Evolutionary conservation across 805 yeast genomes (phyloP), one percentile per base, ranked within the genome.

Genomic region (Candida maesae): DNA sequence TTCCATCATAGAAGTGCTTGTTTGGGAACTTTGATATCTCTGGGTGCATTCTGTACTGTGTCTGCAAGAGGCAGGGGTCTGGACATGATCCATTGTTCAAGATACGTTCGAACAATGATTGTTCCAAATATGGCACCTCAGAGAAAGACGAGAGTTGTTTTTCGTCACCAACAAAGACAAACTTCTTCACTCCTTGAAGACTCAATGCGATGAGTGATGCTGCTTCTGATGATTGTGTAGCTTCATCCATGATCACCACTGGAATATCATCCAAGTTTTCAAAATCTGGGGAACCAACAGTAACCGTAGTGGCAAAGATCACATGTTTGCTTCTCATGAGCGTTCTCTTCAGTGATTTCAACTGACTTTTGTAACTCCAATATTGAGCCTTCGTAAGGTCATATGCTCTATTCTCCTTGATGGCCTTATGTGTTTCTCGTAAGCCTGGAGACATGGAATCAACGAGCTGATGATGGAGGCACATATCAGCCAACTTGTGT

Each of bases 141-240:
- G 85, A 76, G 55, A 81, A 82, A 49, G 84, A 76, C 56, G 84
- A 77, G 63, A 82, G 68, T 58, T 82, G 90, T 45, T 76, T 79
- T 60, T 82, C 90, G 12, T 30, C 33, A 44, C 89, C 89, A 29
- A 78, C 89, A 54, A 82, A 76, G 2, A 81, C 76, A 56, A 81
- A 77, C 59, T 90, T 96, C 57, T 83, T 84, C 34, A 95, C 89
- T 19, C 96, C 96, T 51, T 81, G 84, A 2, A 84, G 24, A 21
- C 10, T 88, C 28, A 90, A 76, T 11, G 98, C 96, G 50, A 90
- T 87, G 54, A 90, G 70, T 54, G 85, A 79, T 61, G 89, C 96
- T 1, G 96, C 96, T 61, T 90, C 98, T 0, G 91, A 76, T 2
- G 96, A 91, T 65, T 91, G 97, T 1, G 97, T 88, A 55, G 88